Conservation (phyloP, 2,329 filamentous ascomycete genomes). For the Colletotrichum orbiculare region DNA sequence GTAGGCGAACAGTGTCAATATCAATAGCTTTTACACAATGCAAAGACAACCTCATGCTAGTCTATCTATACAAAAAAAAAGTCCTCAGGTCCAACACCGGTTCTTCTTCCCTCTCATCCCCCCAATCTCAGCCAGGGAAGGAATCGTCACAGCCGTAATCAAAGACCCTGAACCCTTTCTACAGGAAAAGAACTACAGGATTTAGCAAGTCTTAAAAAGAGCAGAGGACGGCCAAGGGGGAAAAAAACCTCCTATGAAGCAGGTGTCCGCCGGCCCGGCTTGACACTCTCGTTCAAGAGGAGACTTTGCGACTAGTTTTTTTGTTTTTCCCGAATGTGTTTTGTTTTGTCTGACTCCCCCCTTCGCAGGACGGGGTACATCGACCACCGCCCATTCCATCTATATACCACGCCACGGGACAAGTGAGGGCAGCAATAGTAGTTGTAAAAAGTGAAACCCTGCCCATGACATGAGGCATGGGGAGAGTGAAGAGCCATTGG, state of each 20-base stretch:
- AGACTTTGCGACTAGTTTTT: constrained; percentile 12
- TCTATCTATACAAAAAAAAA: constrained; percentile 28
- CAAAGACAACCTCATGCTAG: constrained; percentile 31
- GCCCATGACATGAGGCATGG: constrained; percentile 12
- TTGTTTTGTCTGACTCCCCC: constrained; percentile 21
- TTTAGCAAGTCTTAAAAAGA: not conserved
- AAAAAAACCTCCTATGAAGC: not conserved
- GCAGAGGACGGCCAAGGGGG: not conserved
- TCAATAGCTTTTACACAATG: constrained; percentile 36
- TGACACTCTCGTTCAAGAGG: constrained; percentile 1
- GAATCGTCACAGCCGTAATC: constrained; percentile 17
- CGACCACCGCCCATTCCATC: constrained; percentile 12
- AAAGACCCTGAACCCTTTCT: constrained; percentile 14
- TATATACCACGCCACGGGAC: constrained; percentile 34
- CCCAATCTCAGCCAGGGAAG: not conserved
- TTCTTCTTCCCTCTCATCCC: too few relatives aligned
- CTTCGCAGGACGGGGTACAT: constrained; percentile 12
- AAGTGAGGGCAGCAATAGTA: constrained; percentile 34
- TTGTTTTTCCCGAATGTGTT: not conserved
- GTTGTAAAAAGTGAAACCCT: constrained; percentile 26
- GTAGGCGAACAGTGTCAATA: constrained; percentile 1
- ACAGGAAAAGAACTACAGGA: not conserved
- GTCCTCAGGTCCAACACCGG: not conserved
- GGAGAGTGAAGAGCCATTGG: constrained; percentile 24
- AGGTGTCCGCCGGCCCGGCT: constrained; percentile 6